phyloP scores from a whole-genome alignment of 2,329 filamentous ascomycete species.

The Trichoderma atrobrunneum region DNA sequence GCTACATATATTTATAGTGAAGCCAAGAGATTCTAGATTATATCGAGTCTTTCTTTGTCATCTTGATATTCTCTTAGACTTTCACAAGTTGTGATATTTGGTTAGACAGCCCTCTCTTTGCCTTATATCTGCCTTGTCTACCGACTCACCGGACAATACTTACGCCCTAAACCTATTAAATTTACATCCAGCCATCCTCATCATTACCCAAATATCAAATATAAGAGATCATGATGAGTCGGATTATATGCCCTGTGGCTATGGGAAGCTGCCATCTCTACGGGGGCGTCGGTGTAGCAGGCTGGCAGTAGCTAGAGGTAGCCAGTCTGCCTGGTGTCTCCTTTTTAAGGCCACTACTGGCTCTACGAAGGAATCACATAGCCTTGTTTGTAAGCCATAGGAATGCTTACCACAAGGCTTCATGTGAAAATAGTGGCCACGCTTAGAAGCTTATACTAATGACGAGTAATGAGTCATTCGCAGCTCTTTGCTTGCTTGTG shows the following conservation, averaged over 20 bases:
- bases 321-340: background rate
- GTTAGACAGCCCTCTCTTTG: background rate
- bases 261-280: background rate
- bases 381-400: background rate
- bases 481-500: background rate
- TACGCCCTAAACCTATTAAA: background rate
- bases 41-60: background rate
- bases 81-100: background rate
- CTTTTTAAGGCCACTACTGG: background rate
- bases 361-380: background rate
- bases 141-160: background rate
- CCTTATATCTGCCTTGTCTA: background rate
- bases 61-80: accelerated
- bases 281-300: background rate
- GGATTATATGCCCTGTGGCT: background rate
- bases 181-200: background rate
- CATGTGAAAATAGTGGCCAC: background rate
- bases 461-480: background rate
- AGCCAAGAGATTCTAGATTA: background rate
- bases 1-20: background rate
- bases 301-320: background rate
- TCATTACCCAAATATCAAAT: background rate
- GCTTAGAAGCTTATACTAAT: background rate
- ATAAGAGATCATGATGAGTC: background rate
- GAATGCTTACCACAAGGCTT: background rate